Conservation (phyloP, 2,329 filamentous ascomycete species). For the Cercospora berteroae region DNA sequence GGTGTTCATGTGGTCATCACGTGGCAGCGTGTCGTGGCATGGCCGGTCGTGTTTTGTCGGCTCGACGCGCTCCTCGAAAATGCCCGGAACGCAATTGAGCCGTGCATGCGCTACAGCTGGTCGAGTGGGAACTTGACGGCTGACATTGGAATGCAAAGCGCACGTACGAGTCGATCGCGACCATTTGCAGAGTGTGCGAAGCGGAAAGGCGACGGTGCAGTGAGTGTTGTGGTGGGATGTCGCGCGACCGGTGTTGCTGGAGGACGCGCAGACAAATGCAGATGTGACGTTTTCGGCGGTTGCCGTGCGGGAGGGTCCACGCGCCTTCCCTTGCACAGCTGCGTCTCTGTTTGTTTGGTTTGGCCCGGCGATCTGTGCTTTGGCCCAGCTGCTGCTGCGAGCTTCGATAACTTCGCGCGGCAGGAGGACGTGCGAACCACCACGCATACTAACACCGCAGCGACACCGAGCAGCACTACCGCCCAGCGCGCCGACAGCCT, state of each 20-base stretch:
- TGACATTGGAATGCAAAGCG: not conserved
- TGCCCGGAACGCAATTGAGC: not conserved
- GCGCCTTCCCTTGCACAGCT: not conserved
- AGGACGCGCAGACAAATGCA: not conserved
- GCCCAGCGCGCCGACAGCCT: constrained; percentile 7
- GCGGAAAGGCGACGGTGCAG: not conserved
- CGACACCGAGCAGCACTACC: constrained; percentile 1
- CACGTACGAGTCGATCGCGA: not conserved
- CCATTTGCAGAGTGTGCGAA: not conserved
- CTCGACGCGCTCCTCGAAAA: not conserved
- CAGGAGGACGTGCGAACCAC: not conserved
- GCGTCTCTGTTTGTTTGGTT: not conserved
- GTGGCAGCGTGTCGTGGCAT: too few relatives aligned
- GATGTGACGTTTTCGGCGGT: not conserved
- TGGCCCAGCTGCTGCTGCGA: not conserved
- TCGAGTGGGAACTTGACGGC: not conserved
- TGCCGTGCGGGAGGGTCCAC: not conserved
- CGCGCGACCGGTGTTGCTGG: not conserved
- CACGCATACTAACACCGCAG: constrained; percentile 2
- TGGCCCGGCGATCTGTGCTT: not conserved
- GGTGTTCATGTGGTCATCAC: not conserved
- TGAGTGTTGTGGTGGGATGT: not conserved
- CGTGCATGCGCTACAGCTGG: not conserved
- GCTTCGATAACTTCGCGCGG: not conserved
- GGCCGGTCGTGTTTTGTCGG: not conserved